A percentile compares a stretch with the other conserved stretches of the same genome.
These are phyloP conservation scores for Verticillium dahliae DNA, from an alignment of 2,329 filamentous ascomycete genomes.

Conservation along the genomic window DNA sequence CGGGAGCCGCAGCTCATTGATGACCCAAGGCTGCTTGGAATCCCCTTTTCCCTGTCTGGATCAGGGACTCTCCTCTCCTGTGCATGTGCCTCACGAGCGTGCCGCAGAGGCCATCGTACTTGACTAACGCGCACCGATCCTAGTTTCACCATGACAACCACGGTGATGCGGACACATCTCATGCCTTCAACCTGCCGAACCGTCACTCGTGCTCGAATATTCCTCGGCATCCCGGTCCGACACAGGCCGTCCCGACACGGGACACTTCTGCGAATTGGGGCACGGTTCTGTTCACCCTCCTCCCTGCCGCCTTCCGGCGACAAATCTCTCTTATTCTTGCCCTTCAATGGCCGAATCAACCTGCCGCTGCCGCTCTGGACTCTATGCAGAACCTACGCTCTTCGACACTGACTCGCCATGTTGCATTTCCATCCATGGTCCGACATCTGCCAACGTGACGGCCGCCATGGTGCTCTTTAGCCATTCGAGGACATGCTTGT, in stretches of 20 bases:
- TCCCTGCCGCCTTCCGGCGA: not conserved
- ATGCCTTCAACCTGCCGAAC: not conserved
- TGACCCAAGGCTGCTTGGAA: not conserved
- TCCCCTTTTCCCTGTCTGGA: not conserved
- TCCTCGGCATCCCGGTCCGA: slow-evolving; percentile 4
- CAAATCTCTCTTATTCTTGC: not conserved
- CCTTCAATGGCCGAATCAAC: not conserved
- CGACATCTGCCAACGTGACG: not conserved
- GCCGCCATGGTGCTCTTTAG: not conserved
- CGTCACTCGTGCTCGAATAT: not conserved
- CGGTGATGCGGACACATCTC: not conserved
- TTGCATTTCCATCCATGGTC: not conserved
- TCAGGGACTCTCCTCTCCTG: not conserved
- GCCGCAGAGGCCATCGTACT: not conserved
- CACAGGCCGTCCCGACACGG: not conserved
- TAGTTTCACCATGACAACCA: slow-evolving; percentile 4
- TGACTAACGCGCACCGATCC: not conserved
- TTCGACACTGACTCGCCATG: not conserved
- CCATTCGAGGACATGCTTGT: not conserved
- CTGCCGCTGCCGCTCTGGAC: not conserved
- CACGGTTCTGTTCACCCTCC: not conserved
- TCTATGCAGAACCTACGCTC: not conserved
- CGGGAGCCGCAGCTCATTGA: not conserved
- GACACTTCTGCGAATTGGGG: not conserved
- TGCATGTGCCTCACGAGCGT: not conserved